These are phyloP conservation scores for Elsinoe australis DNA, from an alignment of 2,329 filamentous ascomycete species.

Conservation along the genomic window DNA sequence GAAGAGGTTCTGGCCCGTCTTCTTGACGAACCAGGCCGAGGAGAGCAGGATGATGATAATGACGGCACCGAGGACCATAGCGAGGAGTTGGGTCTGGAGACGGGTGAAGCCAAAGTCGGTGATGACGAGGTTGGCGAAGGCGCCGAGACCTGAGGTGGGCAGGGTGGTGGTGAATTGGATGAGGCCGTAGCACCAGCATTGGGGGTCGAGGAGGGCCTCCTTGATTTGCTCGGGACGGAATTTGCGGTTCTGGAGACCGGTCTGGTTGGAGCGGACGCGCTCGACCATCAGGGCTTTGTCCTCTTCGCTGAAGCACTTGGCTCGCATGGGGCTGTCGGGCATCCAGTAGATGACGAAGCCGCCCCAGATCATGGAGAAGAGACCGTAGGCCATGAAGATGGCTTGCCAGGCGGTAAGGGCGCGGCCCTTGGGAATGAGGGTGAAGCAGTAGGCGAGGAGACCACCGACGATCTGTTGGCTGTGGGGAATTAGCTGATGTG, in stretches of 20 bases:
- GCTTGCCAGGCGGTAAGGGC: constrained; percentile 51
- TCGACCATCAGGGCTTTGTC: constrained; percentile 38
- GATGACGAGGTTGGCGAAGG: constrained; percentile 69
- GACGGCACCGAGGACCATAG: constrained; percentile 67
- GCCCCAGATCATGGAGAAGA: constrained; percentile 56
- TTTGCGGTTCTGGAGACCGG: constrained; percentile 40
- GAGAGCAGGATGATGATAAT: constrained; percentile 63
- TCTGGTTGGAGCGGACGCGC: constrained; percentile 40
- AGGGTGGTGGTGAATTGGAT: constrained; percentile 64
- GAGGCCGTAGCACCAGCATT: constrained; percentile 38
- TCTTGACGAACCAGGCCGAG: constrained; percentile 61
- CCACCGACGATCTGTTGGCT: constrained; percentile 65
- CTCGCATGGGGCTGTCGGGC: constrained; percentile 64
- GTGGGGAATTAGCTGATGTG: constrained; percentile 42
- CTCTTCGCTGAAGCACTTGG: constrained; percentile 58
- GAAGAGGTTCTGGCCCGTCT: constrained; percentile 59
- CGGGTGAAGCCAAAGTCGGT: constrained; percentile 57
- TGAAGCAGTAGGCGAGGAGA: constrained; percentile 52
- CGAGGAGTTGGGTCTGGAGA: constrained; percentile 63
- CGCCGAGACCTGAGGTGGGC: constrained; percentile 64
- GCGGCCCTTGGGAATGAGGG: constrained; percentile 26
- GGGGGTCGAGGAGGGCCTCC: constrained; percentile 56
- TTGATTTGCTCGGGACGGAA: constrained; percentile 49
- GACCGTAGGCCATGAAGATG: constrained; percentile 60
- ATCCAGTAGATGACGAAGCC: constrained; percentile 57